phyloP scores from a whole-genome alignment of 331 rosid genomes.

The Arachis monticola region DNA sequence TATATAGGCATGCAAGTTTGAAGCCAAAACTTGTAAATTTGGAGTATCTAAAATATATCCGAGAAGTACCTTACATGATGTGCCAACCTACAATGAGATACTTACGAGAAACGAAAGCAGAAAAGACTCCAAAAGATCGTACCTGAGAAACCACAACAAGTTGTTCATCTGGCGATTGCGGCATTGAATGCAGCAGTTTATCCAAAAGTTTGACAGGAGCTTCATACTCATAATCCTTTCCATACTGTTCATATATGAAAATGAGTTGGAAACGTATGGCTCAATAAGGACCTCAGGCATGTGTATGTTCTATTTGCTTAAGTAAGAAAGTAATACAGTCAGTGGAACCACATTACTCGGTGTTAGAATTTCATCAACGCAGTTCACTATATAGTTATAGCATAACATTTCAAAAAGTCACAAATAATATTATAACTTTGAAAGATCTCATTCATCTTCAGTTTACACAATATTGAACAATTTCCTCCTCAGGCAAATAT shows the following conservation, averaged over 20 bases:
- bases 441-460: constrained; percentile 25
- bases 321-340: not conserved
- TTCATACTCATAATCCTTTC: constrained; percentile 80
- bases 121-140: constrained; percentile 16
- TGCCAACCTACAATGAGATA: too few species aligned
- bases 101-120: not conserved
- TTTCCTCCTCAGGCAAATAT: constrained; percentile 1
- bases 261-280: constrained; percentile 39
- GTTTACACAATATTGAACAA: constrained; percentile 18
- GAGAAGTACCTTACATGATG: too few species aligned
- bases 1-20: too few species aligned
- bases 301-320: constrained; percentile 12
- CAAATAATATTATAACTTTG: constrained; percentile 17
- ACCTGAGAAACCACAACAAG: constrained; percentile 87
- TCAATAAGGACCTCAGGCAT: constrained; percentile 24
- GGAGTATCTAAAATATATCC: too few species aligned
- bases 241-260: constrained; percentile 56
- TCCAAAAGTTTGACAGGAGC: constrained; percentile 88
- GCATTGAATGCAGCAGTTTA: constrained; percentile 80
- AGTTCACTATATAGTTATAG: constrained; percentile 7
- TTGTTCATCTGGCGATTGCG: constrained; percentile 75
- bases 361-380: constrained; percentile 19
- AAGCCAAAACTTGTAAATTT: too few species aligned
- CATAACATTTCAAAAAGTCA: not conserved
- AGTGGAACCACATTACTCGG: constrained; percentile 18